Percentiles rank a stretch among this genome's conserved stretches.
Conservation (phyloP, 1,139 yeast species). For the Suhomyces panamericanus region DNA sequence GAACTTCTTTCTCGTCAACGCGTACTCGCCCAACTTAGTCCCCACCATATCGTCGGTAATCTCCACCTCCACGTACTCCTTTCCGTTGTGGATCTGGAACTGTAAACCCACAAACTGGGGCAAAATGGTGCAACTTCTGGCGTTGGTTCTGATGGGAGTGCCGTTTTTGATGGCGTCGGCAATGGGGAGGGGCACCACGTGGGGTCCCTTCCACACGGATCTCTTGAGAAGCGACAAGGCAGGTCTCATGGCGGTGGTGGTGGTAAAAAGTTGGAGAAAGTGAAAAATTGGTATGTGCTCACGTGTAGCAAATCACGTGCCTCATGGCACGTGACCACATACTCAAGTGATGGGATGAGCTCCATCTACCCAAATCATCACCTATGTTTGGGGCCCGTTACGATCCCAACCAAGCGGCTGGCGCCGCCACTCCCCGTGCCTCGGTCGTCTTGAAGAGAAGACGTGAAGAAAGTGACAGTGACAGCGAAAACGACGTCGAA, state of each 20-base stretch:
- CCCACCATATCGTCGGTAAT: slow-evolving; percentile 97
- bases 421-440: slow-evolving; percentile 1
- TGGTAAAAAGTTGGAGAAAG: not conserved
- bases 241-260: slow-evolving; percentile 52
- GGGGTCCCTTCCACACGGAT: slow-evolving; percentile 93
- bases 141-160: slow-evolving; percentile 89
- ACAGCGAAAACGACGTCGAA: slow-evolving; percentile 16
- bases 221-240: slow-evolving; percentile 54
- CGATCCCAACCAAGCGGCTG: slow-evolving; percentile 42
- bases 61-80: slow-evolving; percentile 85
- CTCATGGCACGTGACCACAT: not conserved
- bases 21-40: slow-evolving; percentile 92
- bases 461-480: slow-evolving; percentile 14
- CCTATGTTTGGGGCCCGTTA: slow-evolving; percentile 64
- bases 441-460: slow-evolving; percentile 13
- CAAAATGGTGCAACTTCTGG: slow-evolving; percentile 87
- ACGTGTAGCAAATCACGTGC: slow-evolving; percentile 5
- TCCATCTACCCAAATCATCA: not conserved
- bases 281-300: not conserved
- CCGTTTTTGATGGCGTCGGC: slow-evolving; percentile 79
- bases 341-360: slow-evolving; percentile 7
- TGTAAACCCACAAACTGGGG: slow-evolving; percentile 94
- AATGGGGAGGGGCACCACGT: slow-evolving; percentile 88
- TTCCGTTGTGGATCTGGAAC: slow-evolving; percentile 95
- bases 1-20: slow-evolving; percentile 87